phyloP scores from a whole-genome alignment of 2,329 filamentous ascomycete species.

The Bipolaris gigantea region DNA sequence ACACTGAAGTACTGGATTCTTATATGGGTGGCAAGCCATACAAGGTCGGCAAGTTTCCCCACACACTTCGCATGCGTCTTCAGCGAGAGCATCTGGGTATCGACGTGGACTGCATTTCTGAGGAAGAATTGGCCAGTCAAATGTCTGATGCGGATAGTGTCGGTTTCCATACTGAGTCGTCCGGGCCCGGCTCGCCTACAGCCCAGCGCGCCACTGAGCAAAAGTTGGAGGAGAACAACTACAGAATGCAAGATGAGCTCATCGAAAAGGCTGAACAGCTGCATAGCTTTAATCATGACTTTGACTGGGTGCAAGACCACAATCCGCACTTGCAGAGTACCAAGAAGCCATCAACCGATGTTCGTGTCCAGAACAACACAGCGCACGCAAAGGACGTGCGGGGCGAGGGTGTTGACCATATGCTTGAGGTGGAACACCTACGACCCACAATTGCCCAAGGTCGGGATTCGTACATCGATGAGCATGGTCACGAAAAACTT shows the following conservation, averaged over 20 bases:
- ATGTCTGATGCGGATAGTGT: constrained; percentile 67
- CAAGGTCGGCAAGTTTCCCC: constrained; percentile 86
- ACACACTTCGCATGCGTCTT: constrained; percentile 86
- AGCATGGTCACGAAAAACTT: constrained; percentile 70
- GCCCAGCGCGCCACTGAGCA: constrained; percentile 43
- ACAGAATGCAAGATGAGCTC: constrained; percentile 58
- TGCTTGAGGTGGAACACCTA: constrained; percentile 56
- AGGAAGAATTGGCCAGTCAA: constrained; percentile 41
- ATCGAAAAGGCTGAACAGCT: constrained; percentile 59
- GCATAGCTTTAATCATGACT: constrained; percentile 75
- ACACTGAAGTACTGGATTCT: constrained; percentile 90
- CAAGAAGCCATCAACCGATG: constrained; percentile 60
- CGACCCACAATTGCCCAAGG: constrained; percentile 63
- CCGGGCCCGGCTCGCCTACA: constrained; percentile 38
- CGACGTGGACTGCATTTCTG: constrained; percentile 79
- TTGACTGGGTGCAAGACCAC: constrained; percentile 62
- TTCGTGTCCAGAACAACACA: constrained; percentile 61
- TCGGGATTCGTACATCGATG: constrained; percentile 70
- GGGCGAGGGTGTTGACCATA: constrained; percentile 75
- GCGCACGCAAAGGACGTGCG: constrained; percentile 74
- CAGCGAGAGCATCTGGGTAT: constrained; percentile 98
- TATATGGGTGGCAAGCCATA: constrained; percentile 90
- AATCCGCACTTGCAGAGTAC: constrained; percentile 60
- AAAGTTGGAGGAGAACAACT: constrained; percentile 45
- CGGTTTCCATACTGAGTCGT: constrained; percentile 50